phyloP scores from a whole-genome alignment of 495 filamentous ascomycete genomes.

The Barbatosphaeria neglecta region DNA sequence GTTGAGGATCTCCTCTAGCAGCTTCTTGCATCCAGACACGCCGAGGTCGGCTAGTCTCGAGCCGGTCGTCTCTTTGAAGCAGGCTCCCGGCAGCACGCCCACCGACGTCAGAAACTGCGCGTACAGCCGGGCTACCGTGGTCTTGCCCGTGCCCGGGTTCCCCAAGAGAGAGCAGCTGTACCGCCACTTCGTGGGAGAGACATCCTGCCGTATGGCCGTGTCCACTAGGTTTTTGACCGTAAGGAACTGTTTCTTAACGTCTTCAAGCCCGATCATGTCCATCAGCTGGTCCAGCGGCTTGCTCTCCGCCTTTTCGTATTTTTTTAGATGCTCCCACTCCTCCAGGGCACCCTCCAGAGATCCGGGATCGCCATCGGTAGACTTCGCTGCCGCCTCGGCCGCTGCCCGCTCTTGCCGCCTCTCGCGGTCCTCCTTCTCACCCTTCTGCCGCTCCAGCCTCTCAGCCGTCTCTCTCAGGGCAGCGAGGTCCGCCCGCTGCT shows the following conservation, averaged over 20 bases:
- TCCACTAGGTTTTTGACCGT: slow-evolving; percentile 59
- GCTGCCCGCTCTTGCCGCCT: background rate
- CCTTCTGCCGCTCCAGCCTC: slow-evolving; percentile 5
- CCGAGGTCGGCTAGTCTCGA: slow-evolving; percentile 54
- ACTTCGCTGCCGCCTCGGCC: background rate
- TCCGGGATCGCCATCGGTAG: background rate
- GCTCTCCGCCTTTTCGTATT: slow-evolving; percentile 35
- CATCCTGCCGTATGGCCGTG: slow-evolving; percentile 41
- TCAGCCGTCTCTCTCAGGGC: slow-evolving; percentile 6
- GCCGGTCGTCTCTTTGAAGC: slow-evolving; percentile 58
- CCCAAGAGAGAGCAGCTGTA: slow-evolving; percentile 57
- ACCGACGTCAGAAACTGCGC: slow-evolving; percentile 54
- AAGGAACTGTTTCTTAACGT: slow-evolving; percentile 55
- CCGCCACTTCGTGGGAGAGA: slow-evolving; percentile 45
- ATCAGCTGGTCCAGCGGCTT: slow-evolving; percentile 52
- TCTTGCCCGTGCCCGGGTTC: slow-evolving; percentile 78
- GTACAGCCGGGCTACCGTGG: slow-evolving; percentile 69
- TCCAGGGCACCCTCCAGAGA: slow-evolving; percentile 13
- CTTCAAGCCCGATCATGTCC: slow-evolving; percentile 61
- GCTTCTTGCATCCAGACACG: slow-evolving; percentile 42
- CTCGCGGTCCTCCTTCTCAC: no score
- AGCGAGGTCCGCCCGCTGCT: slow-evolving; percentile 17
- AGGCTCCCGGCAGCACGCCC: slow-evolving; percentile 40
- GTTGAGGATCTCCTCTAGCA: slow-evolving; percentile 44
- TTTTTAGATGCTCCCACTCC: slow-evolving; percentile 55